Percentiles rank a stretch among this genome's conserved stretches.
Evolutionary conservation across 257 asterid genomes (phyloP).

Genomic region (Solanum commersonii): DNA sequence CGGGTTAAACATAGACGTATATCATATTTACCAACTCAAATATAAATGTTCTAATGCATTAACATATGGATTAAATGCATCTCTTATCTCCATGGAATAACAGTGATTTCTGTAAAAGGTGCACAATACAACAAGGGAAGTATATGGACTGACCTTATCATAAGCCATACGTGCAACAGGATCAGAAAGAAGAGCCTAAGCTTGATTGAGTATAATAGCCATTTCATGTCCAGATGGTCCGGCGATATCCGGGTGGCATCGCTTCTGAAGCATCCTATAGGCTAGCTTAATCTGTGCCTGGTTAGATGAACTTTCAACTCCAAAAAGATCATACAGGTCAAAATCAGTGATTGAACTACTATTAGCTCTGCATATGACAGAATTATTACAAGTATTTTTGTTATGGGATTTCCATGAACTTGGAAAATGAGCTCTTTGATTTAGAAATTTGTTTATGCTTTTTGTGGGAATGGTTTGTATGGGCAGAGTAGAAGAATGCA

Average conservation of each 20-base stretch:
- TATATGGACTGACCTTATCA: slow-evolving; percentile 45
- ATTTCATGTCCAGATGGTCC: slow-evolving; percentile 85
- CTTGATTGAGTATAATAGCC: slow-evolving; percentile 90
- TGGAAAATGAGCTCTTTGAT: background rate
- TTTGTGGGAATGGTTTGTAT: slow-evolving; percentile 20
- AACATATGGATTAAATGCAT: background rate
- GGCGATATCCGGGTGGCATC: slow-evolving; percentile 92
- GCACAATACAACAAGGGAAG: background rate
- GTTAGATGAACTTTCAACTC: slow-evolving; percentile 55
- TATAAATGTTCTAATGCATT: background rate
- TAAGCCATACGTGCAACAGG: slow-evolving; percentile 58
- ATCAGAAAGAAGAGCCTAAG: slow-evolving; percentile 74
- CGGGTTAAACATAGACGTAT: background rate
- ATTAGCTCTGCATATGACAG: slow-evolving; percentile 27
- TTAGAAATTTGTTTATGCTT: slow-evolving; percentile 4
- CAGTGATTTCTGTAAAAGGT: background rate
- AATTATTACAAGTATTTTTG: background rate
- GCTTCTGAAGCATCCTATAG: slow-evolving; percentile 70
- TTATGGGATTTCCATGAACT: background rate
- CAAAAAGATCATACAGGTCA: slow-evolving; percentile 83
- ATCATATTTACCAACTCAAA: background rate
- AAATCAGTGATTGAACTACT: slow-evolving; percentile 41
- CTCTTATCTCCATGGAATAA: background rate
- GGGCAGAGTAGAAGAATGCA: slow-evolving; percentile 39
- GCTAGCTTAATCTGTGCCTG: slow-evolving; percentile 60